Conservation (phyloP, 371 early-diverging fungal species). For the Lichtheimia hyalospora region DNA sequence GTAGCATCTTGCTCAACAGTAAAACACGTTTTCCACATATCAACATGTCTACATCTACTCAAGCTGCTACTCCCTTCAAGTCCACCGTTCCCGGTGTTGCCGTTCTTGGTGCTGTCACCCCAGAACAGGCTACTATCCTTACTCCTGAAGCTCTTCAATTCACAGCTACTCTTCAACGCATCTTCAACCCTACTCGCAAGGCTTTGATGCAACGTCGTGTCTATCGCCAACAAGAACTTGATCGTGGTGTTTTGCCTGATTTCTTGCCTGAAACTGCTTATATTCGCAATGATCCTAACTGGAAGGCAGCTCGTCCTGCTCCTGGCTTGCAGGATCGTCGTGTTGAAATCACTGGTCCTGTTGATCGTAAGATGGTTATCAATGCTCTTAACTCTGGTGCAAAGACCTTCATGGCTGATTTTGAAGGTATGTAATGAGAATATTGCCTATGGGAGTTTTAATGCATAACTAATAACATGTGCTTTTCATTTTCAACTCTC, state of each 20-base stretch:
- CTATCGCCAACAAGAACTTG: conserved; percentile 75
- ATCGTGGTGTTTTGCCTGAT: conserved; percentile 81
- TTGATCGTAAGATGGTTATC: conserved; percentile 98
- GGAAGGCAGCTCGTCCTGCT: conserved; percentile 88
- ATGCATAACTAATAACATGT: conserved; percentile 2
- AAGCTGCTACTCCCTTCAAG: conserved; percentile 13
- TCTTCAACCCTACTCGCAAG: conserved; percentile 87
- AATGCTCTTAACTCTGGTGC: conserved; percentile 95
- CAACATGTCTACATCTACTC: conserved; percentile 22
- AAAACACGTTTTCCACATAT: conserved; percentile 3
- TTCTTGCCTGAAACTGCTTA: conserved; percentile 90
- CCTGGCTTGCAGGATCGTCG: conserved; percentile 92
- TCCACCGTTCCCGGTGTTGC: conserved; percentile 62
- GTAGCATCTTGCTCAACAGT: conserved; percentile 1
- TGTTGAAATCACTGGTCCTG: conserved; percentile 97
- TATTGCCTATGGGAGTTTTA: not conserved
- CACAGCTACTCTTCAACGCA: conserved; percentile 81
- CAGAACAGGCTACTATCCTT: conserved; percentile 70
- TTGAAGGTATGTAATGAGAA: conserved; percentile 69
- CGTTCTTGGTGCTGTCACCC: conserved; percentile 63
- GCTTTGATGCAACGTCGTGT: conserved; percentile 72
- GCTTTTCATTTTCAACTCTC: conserved; percentile 14
- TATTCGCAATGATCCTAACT: conserved; percentile 86
- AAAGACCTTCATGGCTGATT: conserved; percentile 95
- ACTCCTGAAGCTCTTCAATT: conserved; percentile 80